Evolutionary conservation across 2,329 filamentous ascomycete genomes (phyloP), one percentile per base, ranked within the genome.

Genomic region (Scleromitrula shiraiana): DNA sequence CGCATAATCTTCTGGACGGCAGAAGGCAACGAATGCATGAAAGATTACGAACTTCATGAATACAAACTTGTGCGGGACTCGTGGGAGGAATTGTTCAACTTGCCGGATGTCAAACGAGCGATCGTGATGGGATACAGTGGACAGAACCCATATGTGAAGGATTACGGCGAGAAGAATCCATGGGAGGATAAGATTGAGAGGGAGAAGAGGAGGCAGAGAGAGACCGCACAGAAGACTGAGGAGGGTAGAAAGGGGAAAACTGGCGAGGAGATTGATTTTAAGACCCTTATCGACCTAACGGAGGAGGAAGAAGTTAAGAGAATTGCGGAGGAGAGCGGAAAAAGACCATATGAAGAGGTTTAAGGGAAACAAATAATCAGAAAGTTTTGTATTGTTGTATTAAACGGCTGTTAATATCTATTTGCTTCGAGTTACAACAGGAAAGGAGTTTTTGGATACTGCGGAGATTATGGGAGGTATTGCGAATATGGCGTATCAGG

Each of bases 21-120:
- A 12, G 55, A 60, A 7, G 53, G 54, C 35, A 56, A 50, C 17
- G 29, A 56, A 38, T 57, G 59, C 15, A 41, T 57, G 20, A 57
- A 56, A 37, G 59, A 61, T 19, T 59, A 57, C 41, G 53, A 58
- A 4, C 46, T 61, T 1, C 54, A 56, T 37, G 51, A 61, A 46
- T 54, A 58, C 36, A 49, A 52, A 20, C 42, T 53, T 14, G 59
- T 58, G 17, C 51, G 50, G 15, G 49, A 55, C 10, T 53, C 56
- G 27, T 61, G 52, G 39, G 52, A 60, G 33, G 44, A 45, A 14
- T 30, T 60, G 5, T 44, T 58, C n/a, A 43, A 44, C 2, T 40
- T 60, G 27, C 51, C 53, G 5, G 59, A 61, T 23, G 50, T 61
- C 2, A 41, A 52, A 17, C 47, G 59, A 2, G 57, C 54, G 9